Evolutionary conservation across 208 protist genomes (phyloP), one percentile per base, ranked within the genome.

Genomic region (Acanthamoeba rhysodes): DNA sequence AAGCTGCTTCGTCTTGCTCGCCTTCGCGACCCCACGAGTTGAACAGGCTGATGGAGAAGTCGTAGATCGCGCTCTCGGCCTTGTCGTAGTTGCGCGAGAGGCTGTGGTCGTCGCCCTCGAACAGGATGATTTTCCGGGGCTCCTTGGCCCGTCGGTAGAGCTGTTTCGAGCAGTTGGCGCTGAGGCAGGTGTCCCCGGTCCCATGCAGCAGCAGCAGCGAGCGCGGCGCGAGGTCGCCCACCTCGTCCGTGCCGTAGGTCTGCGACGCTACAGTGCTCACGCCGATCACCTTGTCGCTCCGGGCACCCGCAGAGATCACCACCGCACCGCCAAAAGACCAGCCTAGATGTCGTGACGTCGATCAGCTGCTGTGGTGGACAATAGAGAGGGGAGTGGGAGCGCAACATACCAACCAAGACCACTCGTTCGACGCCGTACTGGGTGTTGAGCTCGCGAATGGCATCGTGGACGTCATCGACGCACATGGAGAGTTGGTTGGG

Each of bases 281-380:
- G 9, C 87, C 87, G n/a, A 93, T 76, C 29, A 93, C 87, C 27
- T 93, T 93, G 37, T 93, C 87, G 45, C 27, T 76, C 87, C 59
- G 32, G 6, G 87, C 55, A 2, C 87, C 87, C 2, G 87, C 87
- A 5, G 87, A 45, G 37, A 93, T 93, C 0, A 93, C 87, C 24
- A 93, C 87, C 4, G 87, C 87, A 22, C 87, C 87, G 53, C 87
- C 87, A 55, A 93, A 93, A 24, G 87, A 93, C 87, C 87, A 93
- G 18, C 87, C 87, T 93, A 32, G 6, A 27, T 6, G 20, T 29
- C 0, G 12, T 20, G 10, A 72, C 12, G 29, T 8, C 12, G 41
- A 24, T 41, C 0, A 45, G 27, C 0, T 29, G n/a, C 7, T 45
- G n/a, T 37, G 5, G 66, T 12, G 80, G n/a, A 50, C 18, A 32